Conservation (phyloP, 257 asterid genomes). For the Petunia secreta region DNA sequence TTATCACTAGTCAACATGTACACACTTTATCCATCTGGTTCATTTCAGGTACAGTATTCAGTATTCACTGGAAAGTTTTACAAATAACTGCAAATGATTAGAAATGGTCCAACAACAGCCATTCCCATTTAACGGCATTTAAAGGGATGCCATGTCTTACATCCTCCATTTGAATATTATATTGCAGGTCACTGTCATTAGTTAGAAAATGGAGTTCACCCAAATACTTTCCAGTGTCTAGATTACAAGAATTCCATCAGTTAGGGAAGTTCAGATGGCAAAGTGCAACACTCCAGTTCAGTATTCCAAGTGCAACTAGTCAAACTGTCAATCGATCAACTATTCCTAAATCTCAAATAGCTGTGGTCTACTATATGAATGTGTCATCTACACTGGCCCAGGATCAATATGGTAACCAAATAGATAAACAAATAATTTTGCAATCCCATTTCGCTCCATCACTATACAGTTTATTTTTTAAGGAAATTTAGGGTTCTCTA, state of each 20-base stretch:
- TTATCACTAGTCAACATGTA: background rate
- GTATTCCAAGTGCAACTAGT: background rate
- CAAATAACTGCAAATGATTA: background rate
- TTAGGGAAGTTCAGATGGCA: background rate
- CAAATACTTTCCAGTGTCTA: background rate
- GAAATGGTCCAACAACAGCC: background rate
- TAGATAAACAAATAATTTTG: no score
- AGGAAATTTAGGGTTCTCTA: no score
- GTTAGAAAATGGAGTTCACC: slow-evolving; percentile 8
- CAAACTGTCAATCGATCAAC: background rate
- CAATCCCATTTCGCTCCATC: no score
- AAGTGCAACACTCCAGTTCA: background rate
- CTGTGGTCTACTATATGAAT: background rate
- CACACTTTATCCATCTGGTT: slow-evolving; percentile 2
- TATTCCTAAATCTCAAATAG: background rate
- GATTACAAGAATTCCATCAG: slow-evolving; percentile 7
- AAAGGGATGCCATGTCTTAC: background rate
- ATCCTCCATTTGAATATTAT: background rate
- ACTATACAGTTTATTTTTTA: no score
- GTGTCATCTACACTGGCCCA: no score
- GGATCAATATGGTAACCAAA: no score
- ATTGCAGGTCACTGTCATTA: background rate
- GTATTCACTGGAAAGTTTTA: background rate
- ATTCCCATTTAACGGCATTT: background rate
- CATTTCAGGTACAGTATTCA: background rate